Evolutionary conservation across 768 basidiomycete genomes (phyloP).

Genomic region (Pulveroboletus sp.): DNA sequence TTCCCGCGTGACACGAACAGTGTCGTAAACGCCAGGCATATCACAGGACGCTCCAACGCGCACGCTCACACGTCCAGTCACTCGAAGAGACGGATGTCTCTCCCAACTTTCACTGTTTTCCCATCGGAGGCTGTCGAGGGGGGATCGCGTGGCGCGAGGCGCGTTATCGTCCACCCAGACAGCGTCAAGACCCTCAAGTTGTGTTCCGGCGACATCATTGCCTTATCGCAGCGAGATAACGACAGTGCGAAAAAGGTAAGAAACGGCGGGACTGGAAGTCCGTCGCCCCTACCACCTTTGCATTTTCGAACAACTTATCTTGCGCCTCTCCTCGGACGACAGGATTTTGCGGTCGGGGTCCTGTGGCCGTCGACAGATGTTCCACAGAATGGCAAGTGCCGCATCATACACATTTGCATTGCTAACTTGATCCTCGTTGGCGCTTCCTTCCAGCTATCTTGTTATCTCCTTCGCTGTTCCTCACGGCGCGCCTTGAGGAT

Average conservation of each 20-base stretch:
- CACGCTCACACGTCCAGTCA: background rate
- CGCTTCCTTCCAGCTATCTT: slow-evolving; percentile 42
- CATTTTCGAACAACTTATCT: slow-evolving; percentile 15
- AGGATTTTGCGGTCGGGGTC: slow-evolving; percentile 65
- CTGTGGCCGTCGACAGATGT: slow-evolving; percentile 73
- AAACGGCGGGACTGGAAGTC: slow-evolving; percentile 10
- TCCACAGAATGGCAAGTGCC: slow-evolving; percentile 50
- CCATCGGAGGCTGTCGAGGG: slow-evolving; percentile 32
- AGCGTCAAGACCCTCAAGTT: slow-evolving; percentile 55
- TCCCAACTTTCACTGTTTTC: slow-evolving; percentile 36
- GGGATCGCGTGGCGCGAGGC: slow-evolving; percentile 51
- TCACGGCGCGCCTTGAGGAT: slow-evolving; percentile 55
- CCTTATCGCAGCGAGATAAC: slow-evolving; percentile 42
- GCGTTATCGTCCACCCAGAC: slow-evolving; percentile 61
- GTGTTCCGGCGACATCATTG: slow-evolving; percentile 66
- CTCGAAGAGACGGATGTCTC: slow-evolving; percentile 21
- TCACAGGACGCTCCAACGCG: background rate
- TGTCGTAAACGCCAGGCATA: background rate
- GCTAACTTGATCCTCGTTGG: slow-evolving; percentile 12
- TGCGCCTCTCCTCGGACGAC: slow-evolving; percentile 7
- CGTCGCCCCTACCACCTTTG: slow-evolving; percentile 1
- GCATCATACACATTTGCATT: background rate
- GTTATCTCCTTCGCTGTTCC: slow-evolving; percentile 51
- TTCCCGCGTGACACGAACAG: background rate
- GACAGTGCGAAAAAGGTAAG: slow-evolving; percentile 33